Evolutionary conservation across 1,139 yeast genomes (phyloP), one percentile per base, ranked within the genome.

Genomic region (Hyphopichia khmerensis): DNA sequence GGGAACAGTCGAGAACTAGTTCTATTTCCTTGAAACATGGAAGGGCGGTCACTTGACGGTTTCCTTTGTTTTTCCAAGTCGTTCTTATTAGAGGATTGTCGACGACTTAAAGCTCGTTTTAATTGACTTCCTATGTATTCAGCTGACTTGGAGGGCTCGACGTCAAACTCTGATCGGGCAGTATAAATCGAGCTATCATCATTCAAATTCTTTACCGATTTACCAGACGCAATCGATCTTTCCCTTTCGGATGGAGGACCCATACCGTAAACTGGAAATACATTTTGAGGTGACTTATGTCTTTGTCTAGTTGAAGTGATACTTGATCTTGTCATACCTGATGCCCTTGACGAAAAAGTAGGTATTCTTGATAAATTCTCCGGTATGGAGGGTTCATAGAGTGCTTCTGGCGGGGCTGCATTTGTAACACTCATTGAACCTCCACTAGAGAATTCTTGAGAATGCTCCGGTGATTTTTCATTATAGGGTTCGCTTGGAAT

Each of bases 261-360:
- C 91, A 85, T 84, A 2, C 88, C 93, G 50, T 71, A 70, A 1
- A 86, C 90, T 0, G 95, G 95, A 61, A 85, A 86, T 0, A 84
- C 90, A 47, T 87, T 87, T 29, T 77, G 79, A 2, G 93, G 95
- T 1, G 90, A 82, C 49, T 82, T 18, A 7, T 33, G 27, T 14
- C 27, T 33, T 14, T 11, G 11, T 3, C 26, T 14, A 10, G 17
- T 4, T 4, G 36, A 33, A n/a, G 4, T 21, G 11, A 27, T 21
- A 21, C 36, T 33, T 10, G 17, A 33, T 3, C 37, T 13, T 15
- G 37, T 14, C 19, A 15, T 15, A 4, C 18, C 39, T 9, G 38
- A 27, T 17, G 33, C 16, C 23, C 39, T 33, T 29, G 46, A 38
- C 8, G 19, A 26, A 6, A 29, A 5, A 5, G 33, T n/a, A 5